Evolutionary conservation across 495 filamentous ascomycete species (phyloP).

Genomic region (Tetracladium setigerum): DNA sequence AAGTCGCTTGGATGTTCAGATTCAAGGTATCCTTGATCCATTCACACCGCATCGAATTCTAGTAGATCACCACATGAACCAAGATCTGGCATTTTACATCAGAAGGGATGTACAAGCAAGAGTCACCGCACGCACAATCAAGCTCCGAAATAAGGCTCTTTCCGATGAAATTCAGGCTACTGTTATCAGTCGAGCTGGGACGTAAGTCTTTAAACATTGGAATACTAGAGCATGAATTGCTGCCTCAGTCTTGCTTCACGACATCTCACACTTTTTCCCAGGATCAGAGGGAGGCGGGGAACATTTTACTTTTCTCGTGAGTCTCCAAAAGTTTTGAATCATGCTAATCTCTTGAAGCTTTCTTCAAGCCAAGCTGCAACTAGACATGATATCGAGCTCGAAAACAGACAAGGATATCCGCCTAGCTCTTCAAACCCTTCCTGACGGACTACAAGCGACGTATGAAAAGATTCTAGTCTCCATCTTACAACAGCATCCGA

Average conservation of each 20-base stretch:
- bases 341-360: no score
- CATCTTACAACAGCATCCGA: background rate
- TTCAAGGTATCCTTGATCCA: background rate
- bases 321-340: no score
- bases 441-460: constrained; percentile 1
- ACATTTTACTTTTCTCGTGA: no score
- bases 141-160: constrained; percentile 3
- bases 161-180: background rate
- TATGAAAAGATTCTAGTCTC: constrained; percentile 7
- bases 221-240: background rate
- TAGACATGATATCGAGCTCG: constrained; percentile 5
- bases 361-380: constrained; percentile 9
- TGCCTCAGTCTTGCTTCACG: constrained; percentile 2
- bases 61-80: background rate
- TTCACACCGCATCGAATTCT: background rate
- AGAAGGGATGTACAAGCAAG: background rate
- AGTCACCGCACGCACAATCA: constrained; percentile 1
- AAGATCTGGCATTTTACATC: constrained; percentile 6
- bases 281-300: no score
- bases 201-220: constrained; percentile 1
- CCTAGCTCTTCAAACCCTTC: constrained; percentile 6
- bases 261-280: no score
- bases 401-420: constrained; percentile 3
- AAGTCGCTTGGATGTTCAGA: constrained; percentile 8
- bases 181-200: constrained; percentile 2